phyloP scores from a whole-genome alignment of 192 early-diverging fungal genomes.

The Mycoemilia scoparia region DNA sequence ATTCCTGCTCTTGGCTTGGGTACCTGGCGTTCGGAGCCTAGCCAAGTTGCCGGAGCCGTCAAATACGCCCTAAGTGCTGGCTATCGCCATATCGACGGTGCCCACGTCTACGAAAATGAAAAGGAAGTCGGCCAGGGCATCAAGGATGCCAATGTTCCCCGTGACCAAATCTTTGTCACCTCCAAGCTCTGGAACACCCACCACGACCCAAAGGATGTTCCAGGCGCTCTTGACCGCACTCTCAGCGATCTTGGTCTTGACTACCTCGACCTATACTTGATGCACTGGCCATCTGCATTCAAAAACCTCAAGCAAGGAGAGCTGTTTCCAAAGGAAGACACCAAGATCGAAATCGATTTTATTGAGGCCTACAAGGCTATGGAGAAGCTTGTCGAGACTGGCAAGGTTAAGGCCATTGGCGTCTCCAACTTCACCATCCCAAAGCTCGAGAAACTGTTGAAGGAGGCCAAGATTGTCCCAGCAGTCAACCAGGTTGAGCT shows the following conservation, averaged over 20 bases:
- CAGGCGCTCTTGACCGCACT: slow-evolving; percentile 37
- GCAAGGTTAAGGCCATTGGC: slow-evolving; percentile 63
- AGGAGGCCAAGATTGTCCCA: slow-evolving; percentile 45
- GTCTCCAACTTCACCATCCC: slow-evolving; percentile 61
- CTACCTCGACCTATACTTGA: slow-evolving; percentile 68
- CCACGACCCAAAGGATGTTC: slow-evolving; percentile 44
- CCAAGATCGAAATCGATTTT: slow-evolving; percentile 5
- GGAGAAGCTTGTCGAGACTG: slow-evolving; percentile 52
- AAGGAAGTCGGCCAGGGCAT: slow-evolving; percentile 57
- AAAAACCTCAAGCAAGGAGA: slow-evolving; percentile 2
- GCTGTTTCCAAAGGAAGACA: slow-evolving; percentile 11
- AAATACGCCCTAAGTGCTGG: slow-evolving; percentile 42
- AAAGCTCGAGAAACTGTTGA: slow-evolving; percentile 47
- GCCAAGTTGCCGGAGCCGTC: slow-evolving; percentile 36
- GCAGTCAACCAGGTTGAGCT: slow-evolving; percentile 77
- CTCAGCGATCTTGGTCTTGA: slow-evolving; percentile 47
- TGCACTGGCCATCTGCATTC: slow-evolving; percentile 70
- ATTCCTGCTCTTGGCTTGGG: slow-evolving; percentile 47
- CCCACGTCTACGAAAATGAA: slow-evolving; percentile 55
- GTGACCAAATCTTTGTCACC: slow-evolving; percentile 59
- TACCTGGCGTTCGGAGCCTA: slow-evolving; percentile 38
- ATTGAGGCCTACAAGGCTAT: slow-evolving; percentile 34
- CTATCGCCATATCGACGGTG: slow-evolving; percentile 57
- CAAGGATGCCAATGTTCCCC: slow-evolving; percentile 36
- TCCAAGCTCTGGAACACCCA: slow-evolving; percentile 57